Base-by-base conservation (phyloP, 2,329 filamentous ascomycete species). In the Byssochlamys sp. region DNA sequence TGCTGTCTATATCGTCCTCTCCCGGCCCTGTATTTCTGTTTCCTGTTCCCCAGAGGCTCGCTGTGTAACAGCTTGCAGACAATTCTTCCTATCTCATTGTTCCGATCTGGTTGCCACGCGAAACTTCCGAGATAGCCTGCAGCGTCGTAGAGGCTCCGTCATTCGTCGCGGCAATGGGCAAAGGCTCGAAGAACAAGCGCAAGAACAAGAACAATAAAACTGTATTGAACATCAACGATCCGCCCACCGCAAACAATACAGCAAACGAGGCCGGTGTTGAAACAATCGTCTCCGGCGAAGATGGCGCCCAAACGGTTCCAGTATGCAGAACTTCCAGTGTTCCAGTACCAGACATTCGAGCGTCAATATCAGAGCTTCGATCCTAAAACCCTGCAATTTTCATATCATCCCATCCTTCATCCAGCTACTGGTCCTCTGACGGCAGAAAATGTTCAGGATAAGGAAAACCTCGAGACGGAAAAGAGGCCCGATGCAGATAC, bases 361-460 rank as follows among this genome's bases (percentile, higher is more conserved):
- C 63, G 65, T 70, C 68, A 71, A 61, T 77, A 76, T 67, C 73
- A 76, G 67, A 73, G 72, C 53, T 76, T 71, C 67, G 73, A 77
- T 66, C 69, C 60, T 66, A 61, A 68, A 60, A 73, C 73, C 62
- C 61, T 69, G 56, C 60, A 67, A 63, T 75, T 68, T 61, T 69
- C 67, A 64, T 69, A 63, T 62, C 69, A 73, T 65, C 68, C 71
- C 65, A 68, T 75, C 58, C 58, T 61, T 63, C 59, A 65, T 66
- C 57, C 65, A 60, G 64, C 64, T 65, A 60, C 66, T 60, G 64
- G 67, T 62, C 51, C 58, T 67, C 67, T 71, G 69, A 70, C 70
- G 62, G 63, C 65, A 62, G 65, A 68, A 62, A 66, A 75, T 63
- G 66, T 70, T 62, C 70, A 74, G 65, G 68, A 69, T 62, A 70